A percentile compares a stretch with the other conserved stretches of the same genome.
These are phyloP conservation scores for Suillus bovinus DNA, from an alignment of 768 basidiomycete species.

Conservation along the genomic window DNA sequence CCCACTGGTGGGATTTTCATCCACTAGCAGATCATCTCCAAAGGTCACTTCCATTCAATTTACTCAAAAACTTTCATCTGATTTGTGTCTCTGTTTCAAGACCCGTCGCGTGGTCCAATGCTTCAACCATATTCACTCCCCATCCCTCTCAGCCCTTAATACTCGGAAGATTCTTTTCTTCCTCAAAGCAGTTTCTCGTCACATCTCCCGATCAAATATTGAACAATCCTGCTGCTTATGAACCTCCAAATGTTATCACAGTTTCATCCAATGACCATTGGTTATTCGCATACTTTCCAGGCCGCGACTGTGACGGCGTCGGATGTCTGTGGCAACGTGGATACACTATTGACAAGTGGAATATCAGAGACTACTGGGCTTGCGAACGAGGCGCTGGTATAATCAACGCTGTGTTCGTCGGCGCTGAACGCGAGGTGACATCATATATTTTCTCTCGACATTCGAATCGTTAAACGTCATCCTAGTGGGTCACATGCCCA, in stretches of 20 bases:
- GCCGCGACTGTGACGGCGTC: slow-evolving; percentile 53
- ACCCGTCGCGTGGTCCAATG: slow-evolving; percentile 69
- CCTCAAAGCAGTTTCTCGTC: slow-evolving; percentile 63
- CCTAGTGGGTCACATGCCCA: slow-evolving; percentile 54
- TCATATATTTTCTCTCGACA: slow-evolving; percentile 2
- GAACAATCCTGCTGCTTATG: slow-evolving; percentile 49
- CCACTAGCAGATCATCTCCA: slow-evolving; percentile 57
- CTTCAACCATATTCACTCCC: slow-evolving; percentile 68
- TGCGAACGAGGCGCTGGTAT: slow-evolving; percentile 54
- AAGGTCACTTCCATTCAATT: slow-evolving; percentile 40
- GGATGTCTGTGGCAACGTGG: slow-evolving; percentile 69
- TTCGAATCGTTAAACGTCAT: slow-evolving; percentile 8
- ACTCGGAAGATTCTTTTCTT: slow-evolving; percentile 66
- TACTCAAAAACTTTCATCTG: not conserved
- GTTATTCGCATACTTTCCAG: slow-evolving; percentile 78
- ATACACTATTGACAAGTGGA: slow-evolving; percentile 62
- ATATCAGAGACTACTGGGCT: slow-evolving; percentile 55
- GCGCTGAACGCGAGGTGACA: slow-evolving; percentile 57
- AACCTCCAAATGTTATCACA: slow-evolving; percentile 62
- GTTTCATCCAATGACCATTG: slow-evolving; percentile 58
- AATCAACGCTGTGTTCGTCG: slow-evolving; percentile 65
- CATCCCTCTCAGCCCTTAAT: slow-evolving; percentile 63
- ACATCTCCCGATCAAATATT: slow-evolving; percentile 52
- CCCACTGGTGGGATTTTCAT: slow-evolving; percentile 76
- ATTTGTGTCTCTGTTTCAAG: slow-evolving; percentile 35